Evolutionary conservation across 176 grass and related monocot genomes (phyloP), one percentile per base, ranked within the genome.

Genomic region (Oryza coarctata): DNA sequence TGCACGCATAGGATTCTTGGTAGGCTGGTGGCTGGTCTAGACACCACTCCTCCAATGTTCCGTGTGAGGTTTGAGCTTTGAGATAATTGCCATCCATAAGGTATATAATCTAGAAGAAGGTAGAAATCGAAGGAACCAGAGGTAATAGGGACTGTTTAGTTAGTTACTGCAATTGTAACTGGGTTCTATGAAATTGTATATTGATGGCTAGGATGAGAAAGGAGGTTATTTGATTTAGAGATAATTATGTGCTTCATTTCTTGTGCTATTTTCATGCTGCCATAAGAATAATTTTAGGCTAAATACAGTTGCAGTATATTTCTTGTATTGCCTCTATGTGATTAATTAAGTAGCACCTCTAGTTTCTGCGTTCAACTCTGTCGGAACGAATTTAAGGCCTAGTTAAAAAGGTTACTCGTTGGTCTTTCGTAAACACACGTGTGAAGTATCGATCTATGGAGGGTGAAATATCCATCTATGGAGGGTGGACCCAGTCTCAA

Each of bases 301-400:
- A 68, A 73, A 45, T 72, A n/a, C 49, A 43, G 86, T 94, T 63
- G 95, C 32, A 33, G 1, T 33, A 4, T 4, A 33, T 33, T 4
- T 33, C 1, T 4, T 33, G 32, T 4, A 33, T 33, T n/a, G n/a
- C n/a, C n/a, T n/a, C n/a, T n/a, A n/a, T n/a, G n/a, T n/a, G n/a
- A n/a, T n/a, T n/a, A n/a, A n/a, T n/a, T n/a, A n/a, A n/a, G n/a
- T n/a, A n/a, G n/a, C n/a, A n/a, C n/a, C n/a, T n/a, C n/a, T n/a
- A n/a, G n/a, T n/a, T n/a, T n/a, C n/a, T n/a, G n/a, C n/a, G n/a
- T n/a, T n/a, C n/a, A n/a, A n/a, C n/a, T n/a, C n/a, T n/a, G n/a
- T n/a, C n/a, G n/a, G n/a, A n/a, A n/a, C n/a, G n/a, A n/a, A n/a
- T n/a, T n/a, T n/a, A n/a, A n/a, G n/a, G n/a, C n/a, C n/a, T n/a